Percentiles rank a stretch among this genome's conserved stretches.
Conservation (phyloP, 768 basidiomycete genomes). For the Coprinopsis strossmayeri region DNA sequence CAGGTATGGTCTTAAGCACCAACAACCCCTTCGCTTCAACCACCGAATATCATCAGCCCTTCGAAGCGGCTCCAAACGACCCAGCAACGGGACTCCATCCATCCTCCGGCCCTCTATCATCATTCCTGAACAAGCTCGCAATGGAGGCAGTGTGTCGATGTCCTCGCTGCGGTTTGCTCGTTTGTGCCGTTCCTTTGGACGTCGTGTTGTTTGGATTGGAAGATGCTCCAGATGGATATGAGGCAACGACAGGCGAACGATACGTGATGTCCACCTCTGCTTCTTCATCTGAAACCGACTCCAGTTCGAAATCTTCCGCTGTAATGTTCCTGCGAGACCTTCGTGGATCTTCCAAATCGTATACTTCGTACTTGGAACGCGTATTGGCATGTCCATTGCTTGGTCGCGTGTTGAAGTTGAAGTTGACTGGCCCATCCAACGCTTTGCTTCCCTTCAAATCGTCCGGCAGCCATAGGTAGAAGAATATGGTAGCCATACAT, state of each 20-base stretch:
- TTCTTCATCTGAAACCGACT: conserved; percentile 58
- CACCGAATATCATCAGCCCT: no score
- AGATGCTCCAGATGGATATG: conserved; percentile 27
- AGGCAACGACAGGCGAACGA: conserved; percentile 59
- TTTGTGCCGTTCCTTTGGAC: conserved; percentile 10
- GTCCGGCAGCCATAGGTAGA: conserved; percentile 85
- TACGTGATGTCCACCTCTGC: conserved; percentile 62
- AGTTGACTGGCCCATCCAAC: conserved; percentile 38
- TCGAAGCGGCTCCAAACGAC: no score
- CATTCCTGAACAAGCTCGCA: conserved; percentile 71
- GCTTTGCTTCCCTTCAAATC: conserved; percentile 57
- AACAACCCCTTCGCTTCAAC: no score
- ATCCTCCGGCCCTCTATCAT: conserved; percentile 69
- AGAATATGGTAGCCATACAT: conserved; percentile 80
- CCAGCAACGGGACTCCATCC: conserved; percentile 73
- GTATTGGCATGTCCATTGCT: no score
- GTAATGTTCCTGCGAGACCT: no score
- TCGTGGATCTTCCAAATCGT: conserved; percentile 65
- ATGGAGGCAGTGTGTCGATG: conserved; percentile 83
- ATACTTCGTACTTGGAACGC: conserved; percentile 66
- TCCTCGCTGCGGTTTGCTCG: conserved; percentile 27
- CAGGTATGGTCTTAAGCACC: no score
- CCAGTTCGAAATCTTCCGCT: conserved; percentile 49
- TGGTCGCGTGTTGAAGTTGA: conserved; percentile 13
- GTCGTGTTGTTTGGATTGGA: background rate